Percentiles rank a stretch among this genome's conserved stretches.
Evolutionary conservation across 2,329 filamentous ascomycete genomes (phyloP).

Genomic region (Phialophora macrospora): DNA sequence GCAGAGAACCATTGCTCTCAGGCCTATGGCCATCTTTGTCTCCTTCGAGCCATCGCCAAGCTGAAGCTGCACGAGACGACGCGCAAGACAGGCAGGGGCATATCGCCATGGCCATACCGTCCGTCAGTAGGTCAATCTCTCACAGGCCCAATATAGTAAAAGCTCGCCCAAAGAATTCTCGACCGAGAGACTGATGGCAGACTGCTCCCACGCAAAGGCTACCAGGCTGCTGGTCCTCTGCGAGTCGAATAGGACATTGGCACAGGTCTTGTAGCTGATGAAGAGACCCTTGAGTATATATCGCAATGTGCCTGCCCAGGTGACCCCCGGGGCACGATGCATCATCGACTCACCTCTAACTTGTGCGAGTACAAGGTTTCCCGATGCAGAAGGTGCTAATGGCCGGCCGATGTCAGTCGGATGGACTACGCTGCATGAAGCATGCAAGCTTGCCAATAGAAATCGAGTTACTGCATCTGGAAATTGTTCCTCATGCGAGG

Average conservation of each 20-base stretch:
- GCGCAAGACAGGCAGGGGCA: background rate
- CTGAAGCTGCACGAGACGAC: background rate
- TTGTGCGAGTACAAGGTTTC: background rate
- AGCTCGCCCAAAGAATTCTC: background rate
- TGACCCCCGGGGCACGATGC: background rate
- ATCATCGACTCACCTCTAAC: background rate
- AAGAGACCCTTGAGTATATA: background rate
- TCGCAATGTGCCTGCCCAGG: no score
- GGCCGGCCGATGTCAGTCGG: background rate
- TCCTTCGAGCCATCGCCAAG: background rate
- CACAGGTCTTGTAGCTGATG: slow-evolving; percentile 1
- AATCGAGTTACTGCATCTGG: slow-evolving; percentile 6
- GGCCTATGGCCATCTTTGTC: background rate
- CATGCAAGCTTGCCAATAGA: background rate
- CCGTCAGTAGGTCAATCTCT: background rate
- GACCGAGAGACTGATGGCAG: background rate
- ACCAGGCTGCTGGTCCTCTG: background rate
- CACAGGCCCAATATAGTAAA: no score
- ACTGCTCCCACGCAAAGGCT: background rate
- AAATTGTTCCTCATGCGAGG: slow-evolving; percentile 1
- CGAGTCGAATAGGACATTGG: background rate
- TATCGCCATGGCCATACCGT: background rate
- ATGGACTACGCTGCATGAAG: slow-evolving; percentile 1
- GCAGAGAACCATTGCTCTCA: background rate
- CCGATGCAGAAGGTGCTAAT: background rate